Evolutionary conservation across 2,329 filamentous ascomycete genomes (phyloP), one percentile per base, ranked within the genome.

Genomic region (Coniochaeta sp.): DNA sequence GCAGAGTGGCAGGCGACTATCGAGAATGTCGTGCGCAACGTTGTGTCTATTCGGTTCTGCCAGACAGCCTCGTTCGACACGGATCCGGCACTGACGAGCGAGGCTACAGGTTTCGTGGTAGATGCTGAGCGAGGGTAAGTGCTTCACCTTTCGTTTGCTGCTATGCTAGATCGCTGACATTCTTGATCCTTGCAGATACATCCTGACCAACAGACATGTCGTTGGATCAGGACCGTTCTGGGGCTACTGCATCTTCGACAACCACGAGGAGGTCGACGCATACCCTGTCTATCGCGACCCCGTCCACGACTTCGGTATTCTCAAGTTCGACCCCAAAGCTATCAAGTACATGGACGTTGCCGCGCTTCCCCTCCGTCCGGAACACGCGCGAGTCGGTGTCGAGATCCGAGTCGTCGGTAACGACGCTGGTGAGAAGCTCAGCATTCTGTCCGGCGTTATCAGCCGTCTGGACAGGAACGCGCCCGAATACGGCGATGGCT

Each of bases 21-120:
- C 62, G 93, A 97, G 74, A 89, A 87, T 63, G 95, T 99, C 3
- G 93, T 99, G 59, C 88, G 89, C 72, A 96, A 93, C 67, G 95
- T 98, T 19, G 95, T 99, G 57, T 96, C 93, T n/a, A 98, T 99
- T 69, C 90, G 96, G 66, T 99, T 99, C 78, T 98, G 93, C 73
- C 92, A 97, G 80, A 97, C 95, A 0, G 96, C 91, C 73, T 93
- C 93, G 26, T 99, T 99, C 73, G 95, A 99, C 73, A 98, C 95
- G n/a, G 95, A 99, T 68, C 80, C 91, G 31, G 95, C 95, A 7
- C 83, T 96, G 73, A 91, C 91, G 19, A 97, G 92, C 69, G 95
- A 99, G 77, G 95, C 95, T 3, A 99, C 95, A 0, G 95, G 95
- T 8, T 99, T 99, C 71, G 93, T 99, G 17, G 95, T 99, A 26